Conservation (phyloP, 2,329 filamentous ascomycete species). For the Penicillium sp. region DNA sequence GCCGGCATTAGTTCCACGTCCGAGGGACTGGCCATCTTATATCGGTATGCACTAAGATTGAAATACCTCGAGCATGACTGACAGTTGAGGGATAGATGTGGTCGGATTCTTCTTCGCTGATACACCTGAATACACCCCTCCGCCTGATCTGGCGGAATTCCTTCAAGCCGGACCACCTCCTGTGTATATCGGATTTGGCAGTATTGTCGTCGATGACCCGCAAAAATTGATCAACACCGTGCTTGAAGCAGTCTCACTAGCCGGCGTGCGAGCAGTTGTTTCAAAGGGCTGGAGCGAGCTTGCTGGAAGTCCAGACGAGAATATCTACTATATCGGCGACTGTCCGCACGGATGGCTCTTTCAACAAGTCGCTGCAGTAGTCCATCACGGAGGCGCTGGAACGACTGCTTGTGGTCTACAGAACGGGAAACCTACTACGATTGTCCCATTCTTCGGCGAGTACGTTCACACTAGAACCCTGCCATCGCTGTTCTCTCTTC, state of each 20-base stretch:
- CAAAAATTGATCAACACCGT: slow-evolving; percentile 50
- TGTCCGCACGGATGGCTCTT: slow-evolving; percentile 65
- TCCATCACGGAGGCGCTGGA: slow-evolving; percentile 65
- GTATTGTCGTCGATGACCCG: slow-evolving; percentile 59
- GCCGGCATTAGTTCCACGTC: slow-evolving; percentile 46
- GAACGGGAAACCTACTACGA: slow-evolving; percentile 56
- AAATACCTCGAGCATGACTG: not conserved
- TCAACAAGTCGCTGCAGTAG: slow-evolving; percentile 57
- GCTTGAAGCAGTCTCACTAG: slow-evolving; percentile 51
- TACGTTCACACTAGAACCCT: slow-evolving; percentile 17
- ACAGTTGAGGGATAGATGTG: slow-evolving; percentile 31
- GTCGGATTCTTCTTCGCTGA: slow-evolving; percentile 54
- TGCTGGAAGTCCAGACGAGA: slow-evolving; percentile 37
- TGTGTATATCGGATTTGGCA: slow-evolving; percentile 62
- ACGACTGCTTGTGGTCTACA: slow-evolving; percentile 61
- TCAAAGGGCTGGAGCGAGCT: slow-evolving; percentile 60
- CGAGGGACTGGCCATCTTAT: slow-evolving; percentile 45
- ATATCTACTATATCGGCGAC: slow-evolving; percentile 58
- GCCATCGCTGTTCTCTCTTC: not conserved
- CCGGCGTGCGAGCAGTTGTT: slow-evolving; percentile 58
- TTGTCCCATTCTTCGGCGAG: slow-evolving; percentile 64
- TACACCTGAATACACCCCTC: slow-evolving; percentile 44
- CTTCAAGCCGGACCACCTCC: slow-evolving; percentile 53
- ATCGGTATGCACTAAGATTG: slow-evolving; percentile 31
- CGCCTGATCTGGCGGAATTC: slow-evolving; percentile 47